Base-by-base conservation (phyloP, 176 grass and related monocot species). In the Hyparrhenia diplandra region DNA sequence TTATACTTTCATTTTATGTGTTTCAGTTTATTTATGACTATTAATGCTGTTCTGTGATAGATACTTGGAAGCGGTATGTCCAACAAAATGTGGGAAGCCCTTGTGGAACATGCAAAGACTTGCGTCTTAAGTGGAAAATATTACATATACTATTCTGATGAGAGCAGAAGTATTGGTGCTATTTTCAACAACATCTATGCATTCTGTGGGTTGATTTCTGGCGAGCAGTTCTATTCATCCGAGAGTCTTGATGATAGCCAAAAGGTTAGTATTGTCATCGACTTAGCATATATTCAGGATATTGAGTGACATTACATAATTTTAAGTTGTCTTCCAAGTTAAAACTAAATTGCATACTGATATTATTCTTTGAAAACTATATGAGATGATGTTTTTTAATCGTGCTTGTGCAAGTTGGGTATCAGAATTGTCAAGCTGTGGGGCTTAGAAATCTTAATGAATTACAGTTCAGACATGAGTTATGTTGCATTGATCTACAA, bases 31-130 rank as follows among this genome's bases (percentile, higher is more conserved):
- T 18, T 62, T 89, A 61, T 91, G 71, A 80, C 23, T 17, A 64
- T 3, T 76, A 49, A 55, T 62, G 29, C 11, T 84, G 8, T 70
- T 79, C 42, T 67, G 49, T 76, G 63, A 17, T 84, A 98, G 95
- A 94, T 95, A 65, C 92, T 98, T 6, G 95, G 95, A 80, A 91
- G 88, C 67, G 90, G 88, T 71, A 95, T 98, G 95, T 95, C 95
- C 7, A 94, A 91, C 69, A 98, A 88, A 85, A 98, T 95, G 90
- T 95, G 95, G 95, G 90, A 98, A 69, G 34, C 59, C 23, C 90
- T 94, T 21, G 91, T 98, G 18, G 92, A 91, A 82, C 95, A 98
- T 88, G 90, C 95, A 71, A 98, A 92, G 82, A 94, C 92, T 57
- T 94, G 92, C 69, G 74, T 78, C 47, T 91, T 95, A 65, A 89